These are phyloP conservation scores for Cinnamomum micranthum DNA, from an alignment of 164 flowering plant genomes.

Conservation along the genomic window DNA sequence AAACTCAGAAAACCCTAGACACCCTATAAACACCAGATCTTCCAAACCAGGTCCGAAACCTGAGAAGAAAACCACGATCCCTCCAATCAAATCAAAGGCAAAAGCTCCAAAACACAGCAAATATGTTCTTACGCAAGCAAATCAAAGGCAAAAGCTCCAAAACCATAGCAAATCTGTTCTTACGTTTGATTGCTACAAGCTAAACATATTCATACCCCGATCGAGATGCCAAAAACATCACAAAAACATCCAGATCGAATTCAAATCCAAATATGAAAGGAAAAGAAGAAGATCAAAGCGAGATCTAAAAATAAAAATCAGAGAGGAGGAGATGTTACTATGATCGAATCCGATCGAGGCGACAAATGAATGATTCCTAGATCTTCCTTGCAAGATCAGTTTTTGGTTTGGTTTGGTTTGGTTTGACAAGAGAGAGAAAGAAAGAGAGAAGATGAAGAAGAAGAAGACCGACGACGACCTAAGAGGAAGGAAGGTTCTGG, in stretches of 20 bases:
- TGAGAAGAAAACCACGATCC: not conserved
- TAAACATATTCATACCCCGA: not conserved
- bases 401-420: too few species aligned
- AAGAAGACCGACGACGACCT: too few species aligned
- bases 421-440: too few species aligned
- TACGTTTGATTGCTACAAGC: not conserved
- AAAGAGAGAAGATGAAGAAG: too few species aligned
- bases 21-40: too few species aligned
- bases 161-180: not conserved
- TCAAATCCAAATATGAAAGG: not conserved
- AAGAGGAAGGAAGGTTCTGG: too few species aligned
- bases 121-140: not conserved
- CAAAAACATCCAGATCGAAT: not conserved
- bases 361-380: not conserved
- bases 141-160: not conserved
- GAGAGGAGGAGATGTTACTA: not conserved
- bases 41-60: not conserved
- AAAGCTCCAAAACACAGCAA: not conserved
- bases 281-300: not conserved
- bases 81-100: not conserved
- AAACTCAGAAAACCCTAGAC: too few species aligned
- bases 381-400: not conserved
- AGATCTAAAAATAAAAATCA: not conserved
- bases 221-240: not conserved
- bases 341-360: too few species aligned